A percentile compares a stretch with the other conserved stretches of the same genome.
Conservation (phyloP, 805 yeast genomes). For the Saturnispora gosingensis region DNA sequence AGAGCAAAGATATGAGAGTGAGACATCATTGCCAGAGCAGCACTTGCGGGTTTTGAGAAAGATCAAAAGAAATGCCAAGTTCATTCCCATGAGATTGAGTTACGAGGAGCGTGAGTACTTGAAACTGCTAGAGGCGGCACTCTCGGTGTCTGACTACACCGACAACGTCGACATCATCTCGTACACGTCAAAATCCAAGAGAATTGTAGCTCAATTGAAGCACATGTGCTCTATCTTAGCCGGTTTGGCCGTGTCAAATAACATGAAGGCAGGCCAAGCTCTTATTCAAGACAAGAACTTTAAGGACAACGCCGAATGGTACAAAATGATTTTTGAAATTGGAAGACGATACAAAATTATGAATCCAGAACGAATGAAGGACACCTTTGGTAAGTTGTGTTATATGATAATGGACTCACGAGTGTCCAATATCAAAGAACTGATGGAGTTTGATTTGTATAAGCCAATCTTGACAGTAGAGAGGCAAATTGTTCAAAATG, state of each 20-base stretch:
- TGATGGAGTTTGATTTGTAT: slow-evolving; percentile 68
- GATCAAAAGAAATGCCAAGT: slow-evolving; percentile 38
- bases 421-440: slow-evolving; percentile 56
- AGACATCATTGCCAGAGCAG: slow-evolving; percentile 5
- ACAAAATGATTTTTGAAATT: slow-evolving; percentile 59
- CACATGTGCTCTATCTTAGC: slow-evolving; percentile 74
- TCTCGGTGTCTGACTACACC: slow-evolving; percentile 71
- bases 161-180: slow-evolving; percentile 67
- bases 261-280: slow-evolving; percentile 59
- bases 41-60: slow-evolving; percentile 25
- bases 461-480: slow-evolving; percentile 61
- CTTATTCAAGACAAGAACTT: slow-evolving; percentile 60
- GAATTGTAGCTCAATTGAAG: slow-evolving; percentile 62
- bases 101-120: slow-evolving; percentile 60
- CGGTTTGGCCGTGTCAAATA: slow-evolving; percentile 70
- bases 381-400: slow-evolving; percentile 68
- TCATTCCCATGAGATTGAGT: slow-evolving; percentile 61
- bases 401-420: slow-evolving; percentile 83
- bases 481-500: slow-evolving; percentile 17
- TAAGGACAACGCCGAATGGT: slow-evolving; percentile 64
- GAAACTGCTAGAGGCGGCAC: slow-evolving; percentile 62
- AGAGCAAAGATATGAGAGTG: slow-evolving; percentile 12
- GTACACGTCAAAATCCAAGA: slow-evolving; percentile 56
- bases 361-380: slow-evolving; percentile 78
- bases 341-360: slow-evolving; percentile 75